Base-by-base conservation (phyloP, 495 filamentous ascomycete species). In the Ascodesmis nigricans region DNA sequence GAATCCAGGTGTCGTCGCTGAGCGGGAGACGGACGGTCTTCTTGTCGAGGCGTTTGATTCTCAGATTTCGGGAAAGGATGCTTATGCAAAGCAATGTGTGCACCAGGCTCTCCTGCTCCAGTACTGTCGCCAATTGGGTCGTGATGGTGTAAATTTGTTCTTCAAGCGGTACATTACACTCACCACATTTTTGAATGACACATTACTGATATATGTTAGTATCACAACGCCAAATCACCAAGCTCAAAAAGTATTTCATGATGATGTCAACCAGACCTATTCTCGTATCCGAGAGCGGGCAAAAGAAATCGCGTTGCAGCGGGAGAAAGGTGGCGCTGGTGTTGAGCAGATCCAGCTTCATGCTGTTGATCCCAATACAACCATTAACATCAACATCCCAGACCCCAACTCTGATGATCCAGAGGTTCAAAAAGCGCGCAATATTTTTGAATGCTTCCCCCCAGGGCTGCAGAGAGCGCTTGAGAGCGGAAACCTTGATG, bases 281-380 rank as follows among this genome's bases (percentile, higher is more conserved):
- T 59, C 59, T 38, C 69, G 71, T 16, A 92, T 97, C 57, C 72
- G 69, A 43, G 67, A 61, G 23, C 70, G 84, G 16, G 68, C 76
- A 0, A 66, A 69, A n/a, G 78, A 90, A 54, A 74, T 93, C 36
- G 67, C 69, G 1, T 67, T 71, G 28, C 65, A 72, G 11, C 69
- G 69, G 33, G 69, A 62, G 21, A 69, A 70, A 9, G 58, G 50
- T 19, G 46, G 43, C 2, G 66, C 58, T 21, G 77, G 74, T 6
- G 77, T 90, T n/a, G 84, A 95, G 59, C 84, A 92, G 52, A 95
- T 97, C 46, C 87, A 97, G 57, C 62, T 97, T 15, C 87, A 97
- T 52, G 83, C 87, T 10, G 81, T 95, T 15, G 82, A 95, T 46
- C 83, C 84, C 8, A 78, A 76, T 38, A 93, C 87, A 1, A 71